phyloP scores from a whole-genome alignment of 306 rosid species.

The barrel medic (Medicago truncatula) region DNA sequence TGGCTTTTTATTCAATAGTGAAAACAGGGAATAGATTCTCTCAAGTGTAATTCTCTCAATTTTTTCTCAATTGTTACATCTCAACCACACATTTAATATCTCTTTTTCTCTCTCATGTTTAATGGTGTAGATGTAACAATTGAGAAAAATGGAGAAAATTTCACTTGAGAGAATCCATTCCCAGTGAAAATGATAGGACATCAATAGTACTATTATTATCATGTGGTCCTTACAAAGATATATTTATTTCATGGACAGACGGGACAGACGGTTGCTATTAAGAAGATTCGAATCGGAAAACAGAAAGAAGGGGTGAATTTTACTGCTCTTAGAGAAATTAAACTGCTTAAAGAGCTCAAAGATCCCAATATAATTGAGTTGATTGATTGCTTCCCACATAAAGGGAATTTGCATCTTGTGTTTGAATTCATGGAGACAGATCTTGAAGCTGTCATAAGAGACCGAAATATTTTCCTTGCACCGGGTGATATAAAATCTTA shows the following conservation, averaged over 20 bases:
- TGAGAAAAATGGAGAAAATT: no score
- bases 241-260: constrained; percentile 65
- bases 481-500: constrained; percentile 89
- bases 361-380: constrained; percentile 85
- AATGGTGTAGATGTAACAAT: no score
- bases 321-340: constrained; percentile 92
- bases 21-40: no score
- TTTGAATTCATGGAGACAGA: constrained; percentile 99
- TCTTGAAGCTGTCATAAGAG: constrained; percentile 96
- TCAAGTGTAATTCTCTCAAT: no score
- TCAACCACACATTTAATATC: no score
- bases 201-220: constrained; percentile 1
- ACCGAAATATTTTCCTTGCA: constrained; percentile 85
- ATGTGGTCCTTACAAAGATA: constrained; percentile 36
- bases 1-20: constrained; percentile 31
- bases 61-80: no score
- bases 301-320: constrained; percentile 96
- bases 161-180: no score
- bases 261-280: constrained; percentile 90
- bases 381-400: constrained; percentile 89
- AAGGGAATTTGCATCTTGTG: constrained; percentile 94
- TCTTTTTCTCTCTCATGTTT: no score
- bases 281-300: constrained; percentile 95
- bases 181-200: constrained; percentile 9
- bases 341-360: constrained; percentile 86